Evolutionary conservation across 805 yeast genomes (phyloP).

Genomic region (Huiozyma sinensis): DNA sequence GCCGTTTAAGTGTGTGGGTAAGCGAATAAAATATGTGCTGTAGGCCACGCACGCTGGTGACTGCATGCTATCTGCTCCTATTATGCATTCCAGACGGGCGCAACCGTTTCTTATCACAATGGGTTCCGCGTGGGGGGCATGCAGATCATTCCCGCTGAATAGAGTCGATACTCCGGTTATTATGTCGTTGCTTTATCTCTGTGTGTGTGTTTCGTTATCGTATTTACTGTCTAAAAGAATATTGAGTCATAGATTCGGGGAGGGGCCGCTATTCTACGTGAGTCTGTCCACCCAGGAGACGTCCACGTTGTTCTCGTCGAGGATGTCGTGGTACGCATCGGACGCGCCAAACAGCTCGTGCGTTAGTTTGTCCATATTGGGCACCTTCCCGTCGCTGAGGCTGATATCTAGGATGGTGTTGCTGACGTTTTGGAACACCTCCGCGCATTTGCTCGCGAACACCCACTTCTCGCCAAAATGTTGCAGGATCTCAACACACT

Average conservation of each 20-base stretch:
- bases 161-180: not conserved
- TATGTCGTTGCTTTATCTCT: not conserved
- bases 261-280: slow-evolving; percentile 1
- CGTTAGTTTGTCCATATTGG: slow-evolving; percentile 32
- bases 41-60: too few species aligned
- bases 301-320: slow-evolving; percentile 37
- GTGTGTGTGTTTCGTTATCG: too few species aligned
- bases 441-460: slow-evolving; percentile 35
- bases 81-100: too few species aligned
- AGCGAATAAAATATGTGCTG: too few species aligned
- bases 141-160: too few species aligned
- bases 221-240: not conserved
- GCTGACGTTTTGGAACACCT: slow-evolving; percentile 35
- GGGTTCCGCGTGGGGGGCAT: too few species aligned
- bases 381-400: slow-evolving; percentile 29
- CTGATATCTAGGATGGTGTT: slow-evolving; percentile 38
- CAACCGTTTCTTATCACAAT: too few species aligned
- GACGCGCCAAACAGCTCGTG: slow-evolving; percentile 35
- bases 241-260: not conserved
- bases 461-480: slow-evolving; percentile 39
- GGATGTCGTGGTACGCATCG: slow-evolving; percentile 36
- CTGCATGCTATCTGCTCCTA: too few species aligned
- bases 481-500: slow-evolving; percentile 36
- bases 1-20: too few species aligned
- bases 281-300: slow-evolving; percentile 33